Evolutionary conservation across 176 grass and related monocot species (phyloP).

Genomic region (Oryza longistaminata): DNA sequence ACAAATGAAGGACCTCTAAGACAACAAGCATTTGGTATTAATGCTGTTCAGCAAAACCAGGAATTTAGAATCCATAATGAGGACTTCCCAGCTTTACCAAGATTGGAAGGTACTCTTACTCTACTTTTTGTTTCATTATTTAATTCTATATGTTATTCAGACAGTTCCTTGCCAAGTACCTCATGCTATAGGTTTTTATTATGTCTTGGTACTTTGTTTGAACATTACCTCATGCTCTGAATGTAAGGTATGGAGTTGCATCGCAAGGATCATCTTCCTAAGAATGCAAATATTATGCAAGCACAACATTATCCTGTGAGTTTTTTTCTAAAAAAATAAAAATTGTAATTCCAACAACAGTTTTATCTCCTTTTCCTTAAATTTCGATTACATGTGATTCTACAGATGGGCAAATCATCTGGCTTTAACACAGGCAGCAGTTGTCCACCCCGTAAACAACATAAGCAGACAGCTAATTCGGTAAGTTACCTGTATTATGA

Average conservation of each 20-base stretch:
- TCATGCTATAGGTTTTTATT: neutral
- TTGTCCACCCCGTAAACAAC: slow-evolving; percentile 63
- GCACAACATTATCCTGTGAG: slow-evolving; percentile 74
- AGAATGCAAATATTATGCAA: slow-evolving; percentile 82
- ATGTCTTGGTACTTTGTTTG: no score
- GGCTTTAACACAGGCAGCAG: slow-evolving; percentile 84
- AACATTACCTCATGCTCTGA: slow-evolving; percentile 27
- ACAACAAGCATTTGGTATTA: slow-evolving; percentile 78
- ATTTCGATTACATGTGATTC: slow-evolving; percentile 12
- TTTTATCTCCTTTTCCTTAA: slow-evolving; percentile 20
- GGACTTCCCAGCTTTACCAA: slow-evolving; percentile 96
- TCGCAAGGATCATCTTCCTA: slow-evolving; percentile 94
- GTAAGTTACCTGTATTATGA: slow-evolving; percentile 48
- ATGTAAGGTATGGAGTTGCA: slow-evolving; percentile 84
- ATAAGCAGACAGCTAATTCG: slow-evolving; percentile 65
- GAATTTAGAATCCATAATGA: slow-evolving; percentile 97
- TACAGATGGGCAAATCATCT: slow-evolving; percentile 81
- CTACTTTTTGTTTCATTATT: neutral
- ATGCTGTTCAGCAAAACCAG: slow-evolving; percentile 82
- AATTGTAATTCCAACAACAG: neutral
- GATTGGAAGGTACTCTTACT: slow-evolving; percentile 70
- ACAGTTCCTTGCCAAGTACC: slow-evolving; percentile 1
- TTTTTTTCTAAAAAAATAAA: slow-evolving; percentile 28
- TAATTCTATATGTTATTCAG: neutral
- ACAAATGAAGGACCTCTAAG: slow-evolving; percentile 64